phyloP scores from a whole-genome alignment of 768 basidiomycete species.

The Plicaturopsis crispa region DNA sequence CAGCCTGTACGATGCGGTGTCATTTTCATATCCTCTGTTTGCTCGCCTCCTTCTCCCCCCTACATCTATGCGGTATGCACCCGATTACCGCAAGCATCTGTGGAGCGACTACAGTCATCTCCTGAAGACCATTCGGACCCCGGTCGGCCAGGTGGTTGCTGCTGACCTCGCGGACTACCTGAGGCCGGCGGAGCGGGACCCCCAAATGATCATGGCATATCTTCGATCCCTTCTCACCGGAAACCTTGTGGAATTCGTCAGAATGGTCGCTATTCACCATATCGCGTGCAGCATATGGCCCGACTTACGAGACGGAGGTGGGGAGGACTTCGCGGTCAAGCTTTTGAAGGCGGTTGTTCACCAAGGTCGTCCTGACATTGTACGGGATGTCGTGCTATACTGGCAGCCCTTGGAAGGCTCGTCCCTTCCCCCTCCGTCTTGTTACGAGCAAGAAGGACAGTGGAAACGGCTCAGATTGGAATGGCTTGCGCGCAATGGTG shows the following conservation, averaged over 20 bases:
- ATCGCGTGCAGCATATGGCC: constrained; percentile 70
- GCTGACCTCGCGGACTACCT: constrained; percentile 53
- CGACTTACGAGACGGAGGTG: constrained; percentile 33
- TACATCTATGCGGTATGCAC: constrained; percentile 64
- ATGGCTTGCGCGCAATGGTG: neutral
- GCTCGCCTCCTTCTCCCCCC: constrained; percentile 70
- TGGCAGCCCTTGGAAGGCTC: constrained; percentile 32
- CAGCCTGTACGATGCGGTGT: constrained; percentile 84
- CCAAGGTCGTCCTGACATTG: constrained; percentile 38
- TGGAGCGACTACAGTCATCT: constrained; percentile 76
- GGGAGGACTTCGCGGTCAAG: constrained; percentile 24
- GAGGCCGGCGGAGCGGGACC: constrained; percentile 61
- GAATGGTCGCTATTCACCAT: constrained; percentile 71
- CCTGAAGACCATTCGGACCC: constrained; percentile 49
- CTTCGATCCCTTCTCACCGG: constrained; percentile 42
- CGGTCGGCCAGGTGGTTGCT: constrained; percentile 43
- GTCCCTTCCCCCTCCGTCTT: constrained; percentile 39
- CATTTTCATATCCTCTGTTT: constrained; percentile 77
- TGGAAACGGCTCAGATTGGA: constrained; percentile 1
- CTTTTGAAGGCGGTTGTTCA: constrained; percentile 44
- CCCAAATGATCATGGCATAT: constrained; percentile 57
- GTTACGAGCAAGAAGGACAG: constrained; percentile 30
- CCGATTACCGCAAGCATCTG: constrained; percentile 77
- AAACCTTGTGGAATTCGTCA: constrained; percentile 41
- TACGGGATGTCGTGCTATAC: constrained; percentile 53